Percentiles rank a stretch among this genome's conserved stretches.
phyloP scores from a whole-genome alignment of 1,284 basidiomycete genomes.

The Marasmius sp. region DNA sequence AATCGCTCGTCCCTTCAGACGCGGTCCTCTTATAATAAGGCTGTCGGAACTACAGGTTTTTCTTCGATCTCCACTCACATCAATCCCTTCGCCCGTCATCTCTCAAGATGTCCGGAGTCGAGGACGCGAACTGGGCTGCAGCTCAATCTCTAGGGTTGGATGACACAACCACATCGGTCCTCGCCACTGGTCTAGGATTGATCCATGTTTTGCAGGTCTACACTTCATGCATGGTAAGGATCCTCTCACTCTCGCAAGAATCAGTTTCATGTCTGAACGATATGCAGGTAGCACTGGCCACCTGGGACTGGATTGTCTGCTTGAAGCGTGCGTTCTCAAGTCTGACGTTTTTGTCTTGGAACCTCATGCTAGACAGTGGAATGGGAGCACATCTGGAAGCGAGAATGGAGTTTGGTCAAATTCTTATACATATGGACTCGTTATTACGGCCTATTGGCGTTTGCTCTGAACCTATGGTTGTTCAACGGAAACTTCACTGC shows the following conservation, averaged over 20 bases:
- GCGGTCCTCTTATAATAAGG: too few relatives aligned
- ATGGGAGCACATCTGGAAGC: not conserved
- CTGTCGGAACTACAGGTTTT: not conserved
- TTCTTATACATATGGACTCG: not conserved
- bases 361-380: not conserved
- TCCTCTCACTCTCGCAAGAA: not conserved
- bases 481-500: not conserved
- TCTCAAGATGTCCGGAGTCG: not conserved
- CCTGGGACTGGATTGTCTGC: constrained; percentile 2
- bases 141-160: constrained; percentile 2
- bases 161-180: not conserved
- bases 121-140: constrained; percentile 2
- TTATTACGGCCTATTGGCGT: not conserved
- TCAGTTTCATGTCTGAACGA: not conserved
- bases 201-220: constrained; percentile 7
- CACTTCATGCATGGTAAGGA: constrained; percentile 4
- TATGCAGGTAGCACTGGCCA: not conserved
- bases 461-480: constrained; percentile 1
- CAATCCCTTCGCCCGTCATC: too few relatives aligned
- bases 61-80: not conserved
- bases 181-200: constrained; percentile 1
- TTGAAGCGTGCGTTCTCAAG: not conserved
- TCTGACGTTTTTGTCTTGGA: not conserved
- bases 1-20: too few relatives aligned
- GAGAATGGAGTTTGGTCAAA: not conserved